A percentile compares a stretch with the other conserved stretches of the same genome.
Evolutionary conservation across 805 yeast species (phyloP).

Genomic region (Metschnikowia matae): DNA sequence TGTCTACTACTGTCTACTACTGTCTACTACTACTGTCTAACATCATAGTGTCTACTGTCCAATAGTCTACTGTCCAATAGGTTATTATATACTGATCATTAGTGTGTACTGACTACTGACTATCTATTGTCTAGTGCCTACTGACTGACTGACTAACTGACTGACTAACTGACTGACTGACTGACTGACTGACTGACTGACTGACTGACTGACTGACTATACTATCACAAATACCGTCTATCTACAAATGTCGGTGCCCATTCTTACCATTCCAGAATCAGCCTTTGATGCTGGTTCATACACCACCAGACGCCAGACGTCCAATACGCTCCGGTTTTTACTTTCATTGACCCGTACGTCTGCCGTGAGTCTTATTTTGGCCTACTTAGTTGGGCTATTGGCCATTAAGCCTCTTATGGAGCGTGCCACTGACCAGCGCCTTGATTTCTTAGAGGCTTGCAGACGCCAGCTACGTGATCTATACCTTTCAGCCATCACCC

Average conservation of each 20-base stretch:
- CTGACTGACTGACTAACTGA: no score
- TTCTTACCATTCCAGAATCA: conserved; percentile 39
- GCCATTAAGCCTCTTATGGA: conserved; percentile 35
- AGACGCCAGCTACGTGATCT: conserved; percentile 32
- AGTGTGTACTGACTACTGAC: no score
- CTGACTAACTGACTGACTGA: no score
- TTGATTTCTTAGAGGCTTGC: conserved; percentile 32
- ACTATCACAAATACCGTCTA: no score
- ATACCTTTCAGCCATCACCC: conserved; percentile 30
- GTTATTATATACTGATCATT: no score
- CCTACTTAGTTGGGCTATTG: conserved; percentile 31
- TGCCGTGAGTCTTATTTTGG: conserved; percentile 25
- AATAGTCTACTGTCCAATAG: no score
- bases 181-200: no score
- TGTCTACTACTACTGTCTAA: background rate
- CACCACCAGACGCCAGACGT: conserved; percentile 16
- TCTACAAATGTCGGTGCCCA: conserved; percentile 23
- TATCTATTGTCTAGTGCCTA: no score
- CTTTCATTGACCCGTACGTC: conserved; percentile 33
- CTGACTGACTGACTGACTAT: no score
- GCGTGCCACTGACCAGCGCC: conserved; percentile 24
- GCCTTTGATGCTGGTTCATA: conserved; percentile 34
- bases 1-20: background rate
- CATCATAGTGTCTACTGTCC: background rate
- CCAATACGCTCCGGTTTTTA: conserved; percentile 25